Base-by-base conservation (phyloP, 768 basidiomycete species). In the Erythrobasidium yunnanense region DNA sequence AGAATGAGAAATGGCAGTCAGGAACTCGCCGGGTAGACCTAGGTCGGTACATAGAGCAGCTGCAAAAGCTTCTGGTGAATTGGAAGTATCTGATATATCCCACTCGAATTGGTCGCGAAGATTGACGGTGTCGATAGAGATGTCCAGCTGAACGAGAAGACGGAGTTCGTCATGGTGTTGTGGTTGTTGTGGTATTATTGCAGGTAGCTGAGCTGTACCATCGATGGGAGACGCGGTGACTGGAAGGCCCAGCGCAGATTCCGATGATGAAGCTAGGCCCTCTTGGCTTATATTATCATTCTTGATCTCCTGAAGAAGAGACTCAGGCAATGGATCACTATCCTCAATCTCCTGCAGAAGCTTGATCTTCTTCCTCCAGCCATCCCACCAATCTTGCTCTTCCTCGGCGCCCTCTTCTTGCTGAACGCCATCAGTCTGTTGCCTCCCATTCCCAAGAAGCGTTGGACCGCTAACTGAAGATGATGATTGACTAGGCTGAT, bases 91-190 rank as follows among this genome's bases (percentile, higher is more conserved):
- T 70, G 86, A 86, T 35, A 96, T 77, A 75, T 99, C 93, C 95
- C 95, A 99, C 75, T 97, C 95, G 73, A 97, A 93, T 73, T 91
- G 87, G 76, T 99, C 95, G 63, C 90, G 87, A 23, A 99, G 81
- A 76, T 92, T 91, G 78, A 91, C 83, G 5, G 86, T 84, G 23
- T 90, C 93, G 62, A 92, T 86, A 60, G 90, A 88, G 77, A 97
- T 90, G 77, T 97, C 93, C 68, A 99, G 82, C 91, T 88, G 91
- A 78, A 99, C 85, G 65, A 90, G 73, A 69, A 99, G 88, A 60
- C 95, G 80, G 81, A 95, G 83, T 72, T 97, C 95, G 73, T 95
- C 90, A 35, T 83, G n/a, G n/a, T n/a, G n/a, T n/a, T n/a, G n/a
- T n/a, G n/a, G n/a, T n/a, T n/a, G n/a, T n/a, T n/a, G n/a, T n/a